phyloP scores from a whole-genome alignment of 2,329 filamentous ascomycete species.

The Magnaporthiopsis rhizophila region DNA sequence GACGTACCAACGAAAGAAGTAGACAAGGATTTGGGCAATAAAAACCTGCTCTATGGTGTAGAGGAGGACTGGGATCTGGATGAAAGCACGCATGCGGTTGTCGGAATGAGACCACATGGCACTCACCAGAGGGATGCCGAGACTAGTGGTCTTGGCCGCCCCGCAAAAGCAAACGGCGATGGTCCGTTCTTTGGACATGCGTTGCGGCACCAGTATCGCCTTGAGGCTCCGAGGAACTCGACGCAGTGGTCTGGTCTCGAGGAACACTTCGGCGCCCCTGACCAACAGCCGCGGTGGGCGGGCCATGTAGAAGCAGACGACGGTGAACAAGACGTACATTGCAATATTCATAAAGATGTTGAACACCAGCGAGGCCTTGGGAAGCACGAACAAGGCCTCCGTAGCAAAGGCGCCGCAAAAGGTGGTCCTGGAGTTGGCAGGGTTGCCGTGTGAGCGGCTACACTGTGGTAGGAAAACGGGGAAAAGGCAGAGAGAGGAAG shows the following conservation, averaged over 20 bases:
- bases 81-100: slow-evolving; percentile 44
- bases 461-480: too few species aligned
- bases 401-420: slow-evolving; percentile 60
- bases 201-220: slow-evolving; percentile 36
- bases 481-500: too few species aligned
- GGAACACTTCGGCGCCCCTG: slow-evolving; percentile 20
- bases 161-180: slow-evolving; percentile 67
- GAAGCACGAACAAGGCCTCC: slow-evolving; percentile 49
- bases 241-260: slow-evolving; percentile 19
- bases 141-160: slow-evolving; percentile 63
- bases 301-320: slow-evolving; percentile 47
- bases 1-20: slow-evolving; percentile 39
- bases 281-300: slow-evolving; percentile 30
- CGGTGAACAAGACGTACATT: slow-evolving; percentile 54
- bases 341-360: slow-evolving; percentile 60
- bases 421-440: slow-evolving; percentile 46
- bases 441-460: slow-evolving; percentile 12
- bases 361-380: slow-evolving; percentile 55
- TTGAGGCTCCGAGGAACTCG: slow-evolving; percentile 21
- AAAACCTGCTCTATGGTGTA: slow-evolving; percentile 52
- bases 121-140: slow-evolving; percentile 60
- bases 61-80: slow-evolving; percentile 56
- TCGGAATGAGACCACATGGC: slow-evolving; percentile 57
- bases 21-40: slow-evolving; percentile 35
- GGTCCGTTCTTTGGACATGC: slow-evolving; percentile 51